A percentile compares a stretch with the other conserved stretches of the same genome.
These are phyloP conservation scores for Tylopilus sp. DNA, from an alignment of 768 basidiomycete species.

Conservation along the genomic window DNA sequence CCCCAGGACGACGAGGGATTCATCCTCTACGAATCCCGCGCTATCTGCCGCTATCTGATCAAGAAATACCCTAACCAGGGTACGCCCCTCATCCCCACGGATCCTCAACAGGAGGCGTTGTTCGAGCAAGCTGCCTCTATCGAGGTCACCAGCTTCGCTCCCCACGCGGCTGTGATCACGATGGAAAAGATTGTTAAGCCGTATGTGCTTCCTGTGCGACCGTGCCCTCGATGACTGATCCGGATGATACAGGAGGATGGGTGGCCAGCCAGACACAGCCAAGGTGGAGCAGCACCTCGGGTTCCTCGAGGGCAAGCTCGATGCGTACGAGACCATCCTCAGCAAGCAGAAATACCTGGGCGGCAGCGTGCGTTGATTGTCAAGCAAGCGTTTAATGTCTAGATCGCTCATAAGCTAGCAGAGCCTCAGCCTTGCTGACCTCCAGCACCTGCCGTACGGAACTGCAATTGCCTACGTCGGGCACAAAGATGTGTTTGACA, in stretches of 20 bases:
- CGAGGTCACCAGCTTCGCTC: constrained; percentile 52
- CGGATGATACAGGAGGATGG: constrained; percentile 4
- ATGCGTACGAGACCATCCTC: constrained; percentile 53
- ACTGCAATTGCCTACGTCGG: constrained; percentile 23
- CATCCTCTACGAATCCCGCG: constrained; percentile 58
- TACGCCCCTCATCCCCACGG: constrained; percentile 46
- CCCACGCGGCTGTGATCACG: constrained; percentile 35
- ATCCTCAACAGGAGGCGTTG: constrained; percentile 31
- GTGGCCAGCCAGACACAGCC: constrained; percentile 23
- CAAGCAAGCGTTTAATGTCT: accelerated
- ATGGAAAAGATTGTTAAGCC: constrained; percentile 51
- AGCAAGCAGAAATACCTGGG: constrained; percentile 53
- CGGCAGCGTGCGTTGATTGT: constrained; percentile 43
- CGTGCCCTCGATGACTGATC: not conserved
- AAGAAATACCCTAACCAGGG: constrained; percentile 52
- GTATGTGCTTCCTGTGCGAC: constrained; percentile 29
- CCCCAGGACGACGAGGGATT: constrained; percentile 42
- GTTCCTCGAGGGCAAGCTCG: constrained; percentile 36
- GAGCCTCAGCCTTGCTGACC: constrained; percentile 52
- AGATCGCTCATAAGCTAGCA: constrained; percentile 15
- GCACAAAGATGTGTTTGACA: constrained; percentile 28
- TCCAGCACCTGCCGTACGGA: constrained; percentile 54
- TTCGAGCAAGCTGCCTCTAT: constrained; percentile 37
- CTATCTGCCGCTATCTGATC: constrained; percentile 59
- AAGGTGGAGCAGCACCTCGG: constrained; percentile 11